These are phyloP conservation scores for Pythium scleroteichum DNA, from an alignment of 352 stramenopile species.

Conservation along the genomic window DNA sequence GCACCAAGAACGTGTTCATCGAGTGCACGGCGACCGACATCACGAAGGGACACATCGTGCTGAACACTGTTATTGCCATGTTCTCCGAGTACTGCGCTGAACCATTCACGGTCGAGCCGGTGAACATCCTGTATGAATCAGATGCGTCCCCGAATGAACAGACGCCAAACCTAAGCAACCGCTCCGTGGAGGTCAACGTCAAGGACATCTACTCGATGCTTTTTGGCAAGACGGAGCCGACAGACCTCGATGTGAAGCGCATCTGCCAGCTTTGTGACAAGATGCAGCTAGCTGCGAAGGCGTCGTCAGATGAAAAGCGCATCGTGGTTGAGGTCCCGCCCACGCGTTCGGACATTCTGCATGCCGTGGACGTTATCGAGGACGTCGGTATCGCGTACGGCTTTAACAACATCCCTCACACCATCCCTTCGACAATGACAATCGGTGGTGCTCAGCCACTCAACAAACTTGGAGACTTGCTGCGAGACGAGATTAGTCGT, in stretches of 20 bases:
- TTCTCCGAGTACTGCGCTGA: conserved; percentile 98
- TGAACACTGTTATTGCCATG: conserved; percentile 99
- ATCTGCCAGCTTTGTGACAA: conserved; percentile 96
- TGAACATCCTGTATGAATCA: conserved; percentile 96
- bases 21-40: conserved; percentile 99
- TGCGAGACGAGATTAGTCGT: conserved; percentile 97
- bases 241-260: conserved; percentile 83
- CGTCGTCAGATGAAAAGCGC: conserved; percentile 53
- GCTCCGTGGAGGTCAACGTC: conserved; percentile 82
- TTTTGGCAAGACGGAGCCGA: conserved; percentile 72
- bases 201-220: conserved; percentile 90
- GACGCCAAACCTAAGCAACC: conserved; percentile 93
- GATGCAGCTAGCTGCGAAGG: conserved; percentile 96
- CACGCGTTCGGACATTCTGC: conserved; percentile 98
- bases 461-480: conserved; percentile 97
- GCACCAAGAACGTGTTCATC: conserved; percentile 99
- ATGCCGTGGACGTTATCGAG: conserved; percentile 99
- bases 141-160: conserved; percentile 67
- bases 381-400: conserved; percentile 99
- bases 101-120: conserved; percentile 96
- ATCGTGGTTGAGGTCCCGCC: conserved; percentile 95
- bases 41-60: conserved; percentile 99
- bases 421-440: conserved; percentile 94
- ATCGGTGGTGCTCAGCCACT: conserved; percentile 96
- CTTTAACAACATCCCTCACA: conserved; percentile 99